Evolutionary conservation across 2,329 filamentous ascomycete genomes (phyloP).

Genomic region (Ophiocordyceps camponoti-rufipedis): DNA sequence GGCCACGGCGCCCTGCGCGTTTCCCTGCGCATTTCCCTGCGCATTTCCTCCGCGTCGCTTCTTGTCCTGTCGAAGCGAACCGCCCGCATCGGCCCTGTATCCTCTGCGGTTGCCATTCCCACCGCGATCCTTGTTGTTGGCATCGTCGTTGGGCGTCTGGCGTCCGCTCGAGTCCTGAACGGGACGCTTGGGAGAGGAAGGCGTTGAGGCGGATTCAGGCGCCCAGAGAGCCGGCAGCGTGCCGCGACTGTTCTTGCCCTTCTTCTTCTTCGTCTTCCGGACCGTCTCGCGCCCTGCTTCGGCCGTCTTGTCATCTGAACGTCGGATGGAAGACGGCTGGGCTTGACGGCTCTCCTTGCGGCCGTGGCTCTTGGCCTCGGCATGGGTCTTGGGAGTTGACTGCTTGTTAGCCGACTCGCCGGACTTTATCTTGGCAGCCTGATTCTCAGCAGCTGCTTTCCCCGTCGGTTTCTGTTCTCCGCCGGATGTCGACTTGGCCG

Average conservation of each 20-base stretch:
- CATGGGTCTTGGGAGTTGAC: too few species aligned
- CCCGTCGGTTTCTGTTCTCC: neutral
- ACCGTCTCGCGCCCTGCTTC: neutral
- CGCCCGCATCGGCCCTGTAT: conserved; percentile 13
- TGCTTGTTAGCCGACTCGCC: too few species aligned
- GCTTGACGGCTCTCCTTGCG: too few species aligned
- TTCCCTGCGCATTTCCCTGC: too few species aligned
- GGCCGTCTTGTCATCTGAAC: neutral
- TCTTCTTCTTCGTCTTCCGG: neutral
- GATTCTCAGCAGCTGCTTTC: too few species aligned
- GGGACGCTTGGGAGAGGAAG: neutral
- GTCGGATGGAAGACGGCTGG: neutral
- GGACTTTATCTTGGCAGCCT: too few species aligned
- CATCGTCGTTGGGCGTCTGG: neutral
- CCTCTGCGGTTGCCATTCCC: neutral
- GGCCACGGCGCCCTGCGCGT: too few species aligned
- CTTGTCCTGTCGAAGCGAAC: conserved; percentile 15
- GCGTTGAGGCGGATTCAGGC: neutral
- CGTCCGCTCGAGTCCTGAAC: neutral
- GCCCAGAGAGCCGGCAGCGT: neutral
- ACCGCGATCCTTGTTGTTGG: neutral
- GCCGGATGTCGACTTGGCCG: neutral
- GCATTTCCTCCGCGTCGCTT: conserved; percentile 7
- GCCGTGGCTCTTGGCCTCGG: too few species aligned
- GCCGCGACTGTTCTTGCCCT: neutral